phyloP scores from a whole-genome alignment of 2,329 filamentous ascomycete genomes.

The Scedosporium minutisporum region DNA sequence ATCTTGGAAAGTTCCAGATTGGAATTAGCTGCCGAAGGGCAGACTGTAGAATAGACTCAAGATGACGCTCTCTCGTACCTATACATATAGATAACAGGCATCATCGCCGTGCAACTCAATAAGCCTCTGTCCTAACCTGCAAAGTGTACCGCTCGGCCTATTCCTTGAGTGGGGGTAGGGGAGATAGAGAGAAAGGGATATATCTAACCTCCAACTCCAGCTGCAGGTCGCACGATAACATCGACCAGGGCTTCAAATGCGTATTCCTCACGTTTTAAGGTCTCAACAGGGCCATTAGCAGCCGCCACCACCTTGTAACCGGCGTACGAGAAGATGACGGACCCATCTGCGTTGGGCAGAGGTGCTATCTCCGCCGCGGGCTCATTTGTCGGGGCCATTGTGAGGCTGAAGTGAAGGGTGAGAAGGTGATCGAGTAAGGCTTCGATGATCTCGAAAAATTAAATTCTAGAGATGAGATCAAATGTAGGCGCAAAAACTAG shows the following conservation, averaged over 20 bases:
- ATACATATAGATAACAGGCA: slow-evolving; percentile 9
- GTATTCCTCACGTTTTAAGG: slow-evolving; percentile 77
- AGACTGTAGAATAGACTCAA: slow-evolving; percentile 66
- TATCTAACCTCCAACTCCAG: slow-evolving; percentile 66
- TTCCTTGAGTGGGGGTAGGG: not conserved
- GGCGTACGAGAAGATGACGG: slow-evolving; percentile 63
- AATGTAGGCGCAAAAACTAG: too few species aligned
- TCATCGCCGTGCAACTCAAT: not conserved
- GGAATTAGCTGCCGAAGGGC: slow-evolving; percentile 67
- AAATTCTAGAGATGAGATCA: not conserved
- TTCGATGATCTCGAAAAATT: not conserved
- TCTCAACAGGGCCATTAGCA: slow-evolving; percentile 90
- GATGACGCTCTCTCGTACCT: slow-evolving; percentile 69
- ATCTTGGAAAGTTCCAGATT: slow-evolving; percentile 65
- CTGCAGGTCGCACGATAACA: slow-evolving; percentile 77
- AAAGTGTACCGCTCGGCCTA: too few species aligned
- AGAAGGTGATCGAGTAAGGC: not conserved
- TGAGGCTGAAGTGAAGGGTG: slow-evolving; percentile 7
- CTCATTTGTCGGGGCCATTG: slow-evolving; percentile 32
- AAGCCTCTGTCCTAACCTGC: too few species aligned
- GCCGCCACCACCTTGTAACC: slow-evolving; percentile 76
- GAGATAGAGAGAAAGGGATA: not conserved
- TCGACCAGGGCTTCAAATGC: slow-evolving; percentile 87
- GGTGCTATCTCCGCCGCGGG: slow-evolving; percentile 45
- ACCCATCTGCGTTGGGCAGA: slow-evolving; percentile 67